A percentile compares a stretch with the other conserved stretches of the same genome.
Evolutionary conservation across 371 early-diverging fungal genomes (phyloP).

Genomic region (Mortierella sp.): DNA sequence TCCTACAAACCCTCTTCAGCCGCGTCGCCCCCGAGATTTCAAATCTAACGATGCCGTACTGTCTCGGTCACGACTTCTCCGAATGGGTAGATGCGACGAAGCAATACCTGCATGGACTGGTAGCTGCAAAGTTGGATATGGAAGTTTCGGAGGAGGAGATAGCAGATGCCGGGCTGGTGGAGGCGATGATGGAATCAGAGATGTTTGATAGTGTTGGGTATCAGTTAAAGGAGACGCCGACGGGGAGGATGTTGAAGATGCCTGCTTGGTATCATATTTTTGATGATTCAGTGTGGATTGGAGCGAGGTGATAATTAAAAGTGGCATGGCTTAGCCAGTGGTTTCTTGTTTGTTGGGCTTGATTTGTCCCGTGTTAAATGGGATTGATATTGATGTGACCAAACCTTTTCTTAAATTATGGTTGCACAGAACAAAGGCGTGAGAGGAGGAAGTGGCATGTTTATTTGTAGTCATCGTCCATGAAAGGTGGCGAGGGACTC

Average conservation of each 20-base stretch:
- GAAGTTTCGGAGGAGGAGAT: neutral
- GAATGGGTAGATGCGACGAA: neutral
- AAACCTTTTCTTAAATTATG: too few species aligned
- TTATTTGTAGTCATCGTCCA: too few species aligned
- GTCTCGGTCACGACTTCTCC: neutral
- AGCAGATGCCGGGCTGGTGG: neutral
- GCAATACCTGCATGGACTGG: neutral
- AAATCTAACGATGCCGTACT: neutral
- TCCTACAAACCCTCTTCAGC: neutral
- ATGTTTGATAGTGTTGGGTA: neutral
- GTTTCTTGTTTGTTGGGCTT: too few species aligned
- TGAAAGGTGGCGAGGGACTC: too few species aligned
- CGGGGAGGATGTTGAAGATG: neutral
- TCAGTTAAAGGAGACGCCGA: neutral
- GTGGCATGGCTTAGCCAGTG: too few species aligned
- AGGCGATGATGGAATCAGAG: neutral
- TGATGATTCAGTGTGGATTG: neutral
- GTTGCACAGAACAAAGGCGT: too few species aligned
- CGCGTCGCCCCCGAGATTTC: neutral
- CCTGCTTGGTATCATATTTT: neutral
- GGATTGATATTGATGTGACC: too few species aligned
- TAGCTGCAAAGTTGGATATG: neutral
- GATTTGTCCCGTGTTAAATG: too few species aligned
- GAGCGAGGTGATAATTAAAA: neutral
- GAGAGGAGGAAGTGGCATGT: too few species aligned